These are phyloP conservation scores for Phaffia rhodozyma DNA, from an alignment of 1,284 basidiomycete genomes.

Conservation along the genomic window DNA sequence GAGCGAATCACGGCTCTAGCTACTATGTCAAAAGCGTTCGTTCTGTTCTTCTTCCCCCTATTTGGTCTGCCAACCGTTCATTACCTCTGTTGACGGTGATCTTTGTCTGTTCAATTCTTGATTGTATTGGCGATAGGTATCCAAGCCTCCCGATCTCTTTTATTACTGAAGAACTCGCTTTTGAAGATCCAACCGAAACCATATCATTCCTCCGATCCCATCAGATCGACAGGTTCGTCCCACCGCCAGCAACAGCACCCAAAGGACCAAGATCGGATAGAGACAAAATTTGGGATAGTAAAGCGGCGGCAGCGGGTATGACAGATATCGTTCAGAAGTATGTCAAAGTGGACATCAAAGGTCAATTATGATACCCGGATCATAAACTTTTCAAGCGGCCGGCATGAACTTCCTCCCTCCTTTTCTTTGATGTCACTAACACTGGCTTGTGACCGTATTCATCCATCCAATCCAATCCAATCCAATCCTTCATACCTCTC, in stretches of 20 bases:
- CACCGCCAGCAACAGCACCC: slow-evolving; percentile 18
- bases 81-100: background rate
- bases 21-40: slow-evolving; percentile 84
- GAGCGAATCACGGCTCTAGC: slow-evolving; percentile 79
- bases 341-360: slow-evolving; percentile 43
- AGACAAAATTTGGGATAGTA: slow-evolving; percentile 39
- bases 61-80: background rate
- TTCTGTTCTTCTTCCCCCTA: slow-evolving; percentile 22
- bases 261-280: slow-evolving; percentile 22
- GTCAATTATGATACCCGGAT: slow-evolving; percentile 31
- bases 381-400: too few species aligned
- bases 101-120: background rate
- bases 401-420: too few species aligned
- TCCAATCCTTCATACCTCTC: background rate
- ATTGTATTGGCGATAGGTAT: slow-evolving; percentile 47
- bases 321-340: slow-evolving; percentile 36
- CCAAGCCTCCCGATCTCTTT: slow-evolving; percentile 61
- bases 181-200: slow-evolving; percentile 54
- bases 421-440: too few species aligned
- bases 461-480: background rate
- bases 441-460: background rate
- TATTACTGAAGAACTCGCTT: slow-evolving; percentile 69
- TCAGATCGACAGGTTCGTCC: slow-evolving; percentile 53
- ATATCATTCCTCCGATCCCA: slow-evolving; percentile 61
- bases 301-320: slow-evolving; percentile 36